phyloP scores from a whole-genome alignment of 2,329 filamentous ascomycete species.

The Colletotrichum tanaceti region DNA sequence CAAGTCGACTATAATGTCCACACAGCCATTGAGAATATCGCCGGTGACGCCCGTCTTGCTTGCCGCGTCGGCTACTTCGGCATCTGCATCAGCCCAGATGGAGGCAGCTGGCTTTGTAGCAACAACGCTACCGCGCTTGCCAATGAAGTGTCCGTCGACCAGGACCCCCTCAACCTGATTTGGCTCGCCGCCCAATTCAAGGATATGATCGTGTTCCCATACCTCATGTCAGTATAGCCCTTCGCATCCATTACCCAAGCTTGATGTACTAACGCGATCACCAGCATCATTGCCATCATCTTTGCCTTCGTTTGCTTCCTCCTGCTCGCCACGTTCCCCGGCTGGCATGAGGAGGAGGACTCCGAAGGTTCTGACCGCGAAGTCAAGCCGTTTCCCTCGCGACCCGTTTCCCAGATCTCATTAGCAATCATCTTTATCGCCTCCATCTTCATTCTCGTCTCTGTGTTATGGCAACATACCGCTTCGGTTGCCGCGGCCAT shows the following conservation, averaged over 20 bases:
- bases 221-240: slow-evolving; percentile 78
- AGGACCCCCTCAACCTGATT: slow-evolving; percentile 96
- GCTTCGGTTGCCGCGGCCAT: slow-evolving; percentile 95
- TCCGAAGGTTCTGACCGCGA: slow-evolving; percentile 84
- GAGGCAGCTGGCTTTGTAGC: slow-evolving; percentile 92
- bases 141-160: slow-evolving; percentile 87
- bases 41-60: slow-evolving; percentile 83
- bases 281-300: slow-evolving; percentile 94
- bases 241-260: neutral
- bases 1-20: slow-evolving; percentile 93
- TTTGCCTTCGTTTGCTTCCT: slow-evolving; percentile 97
- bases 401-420: slow-evolving; percentile 91
- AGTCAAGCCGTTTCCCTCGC: slow-evolving; percentile 92
- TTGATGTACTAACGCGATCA: slow-evolving; percentile 33
- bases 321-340: slow-evolving; percentile 94
- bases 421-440: slow-evolving; percentile 90
- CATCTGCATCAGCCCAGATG: slow-evolving; percentile 93
- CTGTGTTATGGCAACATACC: slow-evolving; percentile 89
- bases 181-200: slow-evolving; percentile 98
- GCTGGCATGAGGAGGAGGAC: slow-evolving; percentile 94
- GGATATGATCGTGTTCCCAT: slow-evolving; percentile 98
- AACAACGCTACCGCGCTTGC: slow-evolving; percentile 96
- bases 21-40: slow-evolving; percentile 88
- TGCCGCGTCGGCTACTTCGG: slow-evolving; percentile 98
- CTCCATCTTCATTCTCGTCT: slow-evolving; percentile 78